A percentile compares a stretch with the other conserved stretches of the same genome.
These are phyloP conservation scores for Lentithecium fluviatile DNA, from an alignment of 495 filamentous ascomycete genomes.

Conservation along the genomic window DNA sequence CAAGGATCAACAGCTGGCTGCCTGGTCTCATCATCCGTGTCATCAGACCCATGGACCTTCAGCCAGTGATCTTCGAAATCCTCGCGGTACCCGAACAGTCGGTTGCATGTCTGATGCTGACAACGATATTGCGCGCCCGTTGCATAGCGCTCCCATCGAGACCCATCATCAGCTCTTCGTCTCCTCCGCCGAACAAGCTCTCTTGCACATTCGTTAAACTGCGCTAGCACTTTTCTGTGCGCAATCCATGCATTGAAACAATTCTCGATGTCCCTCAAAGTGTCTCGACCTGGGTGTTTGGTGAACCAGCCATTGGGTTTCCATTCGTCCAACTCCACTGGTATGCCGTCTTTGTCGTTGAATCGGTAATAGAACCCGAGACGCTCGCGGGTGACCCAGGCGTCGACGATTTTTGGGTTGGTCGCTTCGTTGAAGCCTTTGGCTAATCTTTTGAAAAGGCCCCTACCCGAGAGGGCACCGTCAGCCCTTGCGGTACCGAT, in stretches of 20 bases:
- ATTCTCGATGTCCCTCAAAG: neutral
- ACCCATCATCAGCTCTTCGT: neutral
- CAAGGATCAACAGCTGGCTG: too few relatives aligned
- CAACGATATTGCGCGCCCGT: neutral
- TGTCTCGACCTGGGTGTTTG: neutral
- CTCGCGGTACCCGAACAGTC: neutral
- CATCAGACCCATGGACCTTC: too few relatives aligned
- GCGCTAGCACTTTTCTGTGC: neutral
- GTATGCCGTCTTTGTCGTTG: conserved; percentile 8
- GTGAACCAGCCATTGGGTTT: conserved; percentile 2
- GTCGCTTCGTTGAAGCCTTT: neutral
- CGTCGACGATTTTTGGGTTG: conserved; percentile 2
- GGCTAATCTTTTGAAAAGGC: neutral
- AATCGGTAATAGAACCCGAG: neutral
- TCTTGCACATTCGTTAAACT: conserved; percentile 2
- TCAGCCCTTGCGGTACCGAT: conserved; percentile 1
- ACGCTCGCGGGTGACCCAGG: neutral
- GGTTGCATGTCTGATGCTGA: neutral
- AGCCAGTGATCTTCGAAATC: too few relatives aligned
- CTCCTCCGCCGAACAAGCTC: conserved; percentile 4
- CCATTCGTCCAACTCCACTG: conserved; percentile 16
- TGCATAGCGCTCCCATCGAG: conserved; percentile 5
- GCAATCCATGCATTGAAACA: conserved; percentile 1
- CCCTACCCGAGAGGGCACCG: neutral
- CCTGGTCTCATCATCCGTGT: too few relatives aligned